Conservation (phyloP, 305 asterid genomes). For the Fraxinus velutina region DNA sequence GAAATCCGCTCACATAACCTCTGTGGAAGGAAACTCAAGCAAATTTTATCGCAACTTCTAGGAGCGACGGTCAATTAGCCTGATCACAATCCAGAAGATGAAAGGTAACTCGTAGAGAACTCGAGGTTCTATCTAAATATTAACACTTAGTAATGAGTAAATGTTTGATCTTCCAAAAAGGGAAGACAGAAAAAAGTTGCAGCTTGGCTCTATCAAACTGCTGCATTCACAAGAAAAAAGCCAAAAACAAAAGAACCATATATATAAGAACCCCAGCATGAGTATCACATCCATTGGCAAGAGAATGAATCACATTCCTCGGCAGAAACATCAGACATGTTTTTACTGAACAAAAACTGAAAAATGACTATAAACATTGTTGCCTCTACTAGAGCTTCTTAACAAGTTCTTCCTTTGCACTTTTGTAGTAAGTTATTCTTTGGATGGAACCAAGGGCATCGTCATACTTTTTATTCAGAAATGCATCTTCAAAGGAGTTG, state of each 20-base stretch:
- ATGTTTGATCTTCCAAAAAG: not conserved
- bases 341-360: not conserved
- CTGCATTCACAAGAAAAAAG: not conserved
- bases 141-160: not conserved
- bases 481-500: constrained; percentile 62
- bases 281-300: not conserved
- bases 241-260: not conserved
- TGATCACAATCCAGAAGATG: not conserved
- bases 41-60: not conserved
- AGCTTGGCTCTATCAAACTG: not conserved
- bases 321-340: not conserved
- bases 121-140: not conserved
- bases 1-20: not conserved
- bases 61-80: not conserved
- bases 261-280: not conserved
- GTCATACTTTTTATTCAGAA: constrained; percentile 40
- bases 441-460: constrained; percentile 63
- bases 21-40: not conserved
- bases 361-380: not conserved
- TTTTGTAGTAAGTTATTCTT: constrained; percentile 82
- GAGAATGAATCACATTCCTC: not conserved
- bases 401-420: constrained; percentile 74
- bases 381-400: constrained; percentile 55
- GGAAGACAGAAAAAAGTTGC: not conserved
- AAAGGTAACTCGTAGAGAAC: not conserved